These are phyloP conservation scores for Tephrocybe sp. DNA, from an alignment of 768 basidiomycete species.

Conservation along the genomic window DNA sequence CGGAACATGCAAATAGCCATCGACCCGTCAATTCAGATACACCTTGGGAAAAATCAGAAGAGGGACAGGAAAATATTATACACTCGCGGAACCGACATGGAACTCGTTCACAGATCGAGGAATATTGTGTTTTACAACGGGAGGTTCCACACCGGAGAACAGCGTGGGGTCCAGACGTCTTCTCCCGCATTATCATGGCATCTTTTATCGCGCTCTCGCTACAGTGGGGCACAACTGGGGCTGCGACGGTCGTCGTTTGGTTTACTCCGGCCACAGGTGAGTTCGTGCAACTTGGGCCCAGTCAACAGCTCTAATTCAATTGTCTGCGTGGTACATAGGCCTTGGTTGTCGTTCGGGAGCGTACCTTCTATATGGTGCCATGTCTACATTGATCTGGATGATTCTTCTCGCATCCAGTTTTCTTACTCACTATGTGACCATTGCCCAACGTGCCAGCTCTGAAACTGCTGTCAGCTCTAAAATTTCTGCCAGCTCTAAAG, in stretches of 20 bases:
- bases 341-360: slow-evolving; percentile 31
- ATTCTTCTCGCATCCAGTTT: slow-evolving; percentile 28
- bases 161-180: slow-evolving; percentile 19
- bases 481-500: neutral
- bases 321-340: slow-evolving; percentile 15
- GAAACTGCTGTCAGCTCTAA: too few species aligned
- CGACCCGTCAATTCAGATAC: slow-evolving; percentile 16
- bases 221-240: slow-evolving; percentile 29
- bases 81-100: slow-evolving; percentile 17
- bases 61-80: neutral
- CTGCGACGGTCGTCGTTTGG: slow-evolving; percentile 23
- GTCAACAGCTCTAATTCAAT: neutral
- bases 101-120: slow-evolving; percentile 16
- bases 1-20: slow-evolving; percentile 16
- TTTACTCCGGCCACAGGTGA: slow-evolving; percentile 25
- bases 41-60: slow-evolving; percentile 18
- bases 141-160: neutral
- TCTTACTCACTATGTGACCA: slow-evolving; percentile 24
- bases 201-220: slow-evolving; percentile 20
- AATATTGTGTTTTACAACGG: slow-evolving; percentile 10
- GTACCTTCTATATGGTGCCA: slow-evolving; percentile 28
- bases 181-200: slow-evolving; percentile 20
- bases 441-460: too few species aligned
- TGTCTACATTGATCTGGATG: slow-evolving; percentile 32
- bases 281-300: neutral